phyloP scores from a whole-genome alignment of 768 basidiomycete genomes.

The Pholiota microspora region DNA sequence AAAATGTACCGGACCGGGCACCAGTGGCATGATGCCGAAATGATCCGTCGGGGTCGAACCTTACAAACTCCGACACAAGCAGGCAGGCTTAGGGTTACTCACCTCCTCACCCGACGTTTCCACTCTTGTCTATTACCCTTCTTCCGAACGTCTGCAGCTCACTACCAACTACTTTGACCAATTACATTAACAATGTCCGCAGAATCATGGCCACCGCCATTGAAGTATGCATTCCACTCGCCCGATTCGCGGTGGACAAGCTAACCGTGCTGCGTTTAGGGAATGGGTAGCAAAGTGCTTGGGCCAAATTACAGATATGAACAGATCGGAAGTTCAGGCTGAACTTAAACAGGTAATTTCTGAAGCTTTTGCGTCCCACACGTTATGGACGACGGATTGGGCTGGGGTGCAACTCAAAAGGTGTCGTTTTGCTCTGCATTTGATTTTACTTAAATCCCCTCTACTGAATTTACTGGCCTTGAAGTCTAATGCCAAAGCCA shows the following conservation, averaged over 20 bases:
- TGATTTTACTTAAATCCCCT: conserved; percentile 12
- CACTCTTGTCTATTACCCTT: neutral
- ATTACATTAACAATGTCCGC: conserved; percentile 51
- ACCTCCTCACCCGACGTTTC: neutral
- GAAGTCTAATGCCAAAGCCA: conserved; percentile 62
- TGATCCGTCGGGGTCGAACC: neutral
- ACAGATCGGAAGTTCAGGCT: conserved; percentile 83
- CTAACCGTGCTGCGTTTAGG: conserved; percentile 42
- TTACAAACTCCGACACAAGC: conserved; percentile 9
- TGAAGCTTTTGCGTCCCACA: conserved; percentile 81
- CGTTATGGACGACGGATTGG: conserved; percentile 96
- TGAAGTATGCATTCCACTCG: conserved; percentile 52
- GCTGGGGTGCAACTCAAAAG: conserved; percentile 80
- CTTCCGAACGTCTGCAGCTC: neutral
- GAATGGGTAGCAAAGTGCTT: conserved; percentile 95
- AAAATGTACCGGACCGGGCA: conserved; percentile 4
- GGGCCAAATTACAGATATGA: conserved; percentile 85
- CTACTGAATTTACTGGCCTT: conserved; percentile 17
- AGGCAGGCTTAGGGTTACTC: neutral
- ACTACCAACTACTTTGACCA: neutral
- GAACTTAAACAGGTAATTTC: conserved; percentile 97
- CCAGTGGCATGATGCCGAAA: neutral
- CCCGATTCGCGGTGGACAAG: neutral
- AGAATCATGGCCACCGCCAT: conserved; percentile 77
- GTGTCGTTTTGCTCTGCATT: conserved; percentile 51